Base-by-base conservation (phyloP, 306 rosid species). In the Cyamopsis tetragonoloba region DNA sequence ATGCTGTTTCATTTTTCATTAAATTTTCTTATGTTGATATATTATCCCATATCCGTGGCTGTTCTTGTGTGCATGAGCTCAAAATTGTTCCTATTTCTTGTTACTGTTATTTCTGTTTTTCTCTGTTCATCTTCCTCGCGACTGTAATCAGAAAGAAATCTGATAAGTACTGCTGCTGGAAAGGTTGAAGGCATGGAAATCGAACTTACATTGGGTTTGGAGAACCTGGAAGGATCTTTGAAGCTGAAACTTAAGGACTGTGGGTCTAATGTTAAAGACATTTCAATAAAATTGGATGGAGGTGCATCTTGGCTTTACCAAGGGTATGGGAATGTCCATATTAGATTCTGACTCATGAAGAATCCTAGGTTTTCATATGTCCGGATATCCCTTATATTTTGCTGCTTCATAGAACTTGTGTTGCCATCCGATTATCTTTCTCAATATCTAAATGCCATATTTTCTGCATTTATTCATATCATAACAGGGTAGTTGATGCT, bases 261-360 rank as follows among this genome's bases (percentile, higher is more conserved):
- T 68, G 82, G 88, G 41, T 88, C 93, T 75, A 42, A 71, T 49
- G 89, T 93, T 54, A 62, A 84, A 61, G 87, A 84, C 19, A 89
- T 93, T 63, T 84, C 87, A 72, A 86, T 89, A 71, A 83, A 79
- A 65, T 72, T 93, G 79, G 97, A 89, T 70, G 97, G 95, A 56
- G 98, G 98, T 80, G 88, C 96, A 49, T 93, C 98, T 51, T 89
- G 96, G 97, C 88, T 89, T 74, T 92, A 92, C 82, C 98, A 89
- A 87, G 96, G 98, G 98, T 92, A 89, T 31, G 71, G 41, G 15
- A 50, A 41, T 14, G 31, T 59, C 24, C 50, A 53, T 76, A 10
- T n/a, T 37, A 24, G 42, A 55, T 58, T 44, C 62, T 35, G 53
- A 42, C 43, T 73, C 46, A 24, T 65, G 2, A 27, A 65, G 50